Evolutionary conservation across 305 asterid species (phyloP).

Genomic region (Fraxinus velutina): DNA sequence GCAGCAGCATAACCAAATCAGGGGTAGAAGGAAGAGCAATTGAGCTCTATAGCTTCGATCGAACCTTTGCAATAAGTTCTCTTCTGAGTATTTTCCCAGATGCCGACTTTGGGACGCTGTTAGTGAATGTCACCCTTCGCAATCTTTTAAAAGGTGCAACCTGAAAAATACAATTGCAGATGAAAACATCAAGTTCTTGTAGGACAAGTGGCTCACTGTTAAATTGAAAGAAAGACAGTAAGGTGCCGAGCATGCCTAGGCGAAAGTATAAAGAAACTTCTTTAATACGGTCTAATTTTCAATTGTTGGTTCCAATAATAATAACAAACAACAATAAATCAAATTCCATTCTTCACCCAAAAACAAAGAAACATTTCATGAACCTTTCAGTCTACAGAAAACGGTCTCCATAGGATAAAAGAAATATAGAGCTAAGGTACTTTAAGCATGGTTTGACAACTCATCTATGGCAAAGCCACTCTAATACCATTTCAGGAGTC

Average conservation of each 20-base stretch:
- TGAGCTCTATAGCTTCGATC: slow-evolving; percentile 45
- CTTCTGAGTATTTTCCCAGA: slow-evolving; percentile 85
- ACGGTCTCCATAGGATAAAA: not conserved
- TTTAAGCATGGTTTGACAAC: not conserved
- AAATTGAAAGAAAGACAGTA: not conserved
- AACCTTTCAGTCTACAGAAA: not conserved
- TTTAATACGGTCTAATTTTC: not conserved
- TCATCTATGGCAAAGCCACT: not conserved
- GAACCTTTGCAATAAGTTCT: slow-evolving; percentile 70
- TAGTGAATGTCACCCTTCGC: slow-evolving; percentile 61
- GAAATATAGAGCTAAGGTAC: not conserved
- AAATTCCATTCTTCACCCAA: not conserved
- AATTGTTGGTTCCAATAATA: not conserved
- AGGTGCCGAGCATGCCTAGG: not conserved
- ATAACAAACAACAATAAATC: not conserved
- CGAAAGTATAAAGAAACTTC: not conserved
- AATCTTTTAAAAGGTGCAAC: slow-evolving; percentile 79
- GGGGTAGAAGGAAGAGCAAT: not conserved
- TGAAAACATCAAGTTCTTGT: not conserved
- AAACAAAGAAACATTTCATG: not conserved
- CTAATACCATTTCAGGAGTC: not conserved
- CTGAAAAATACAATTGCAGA: slow-evolving; percentile 29
- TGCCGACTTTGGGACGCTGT: slow-evolving; percentile 80
- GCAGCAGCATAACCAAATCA: not conserved
- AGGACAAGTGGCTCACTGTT: not conserved